phyloP scores from a whole-genome alignment of 768 basidiomycete genomes.

The Epithele typhae region DNA sequence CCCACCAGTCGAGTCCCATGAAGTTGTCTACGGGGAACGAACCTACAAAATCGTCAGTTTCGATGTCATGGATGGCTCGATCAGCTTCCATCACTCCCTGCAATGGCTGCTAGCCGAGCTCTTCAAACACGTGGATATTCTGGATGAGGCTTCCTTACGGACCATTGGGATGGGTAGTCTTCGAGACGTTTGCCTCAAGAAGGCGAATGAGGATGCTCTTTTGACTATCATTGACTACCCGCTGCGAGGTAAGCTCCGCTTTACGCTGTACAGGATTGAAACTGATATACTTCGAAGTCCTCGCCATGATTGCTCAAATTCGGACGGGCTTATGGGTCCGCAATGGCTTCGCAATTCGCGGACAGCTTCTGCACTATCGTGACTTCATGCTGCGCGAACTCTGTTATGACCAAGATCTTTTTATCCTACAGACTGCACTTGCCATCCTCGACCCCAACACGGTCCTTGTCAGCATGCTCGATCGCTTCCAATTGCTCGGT shows the following conservation, averaged over 20 bases:
- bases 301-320: constrained; percentile 92
- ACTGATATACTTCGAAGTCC: constrained; percentile 39
- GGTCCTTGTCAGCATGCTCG: constrained; percentile 81
- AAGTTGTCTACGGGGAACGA: constrained; percentile 58
- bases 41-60: constrained; percentile 67
- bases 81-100: constrained; percentile 90
- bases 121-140: constrained; percentile 73
- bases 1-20: constrained; percentile 55
- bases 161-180: constrained; percentile 51
- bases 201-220: constrained; percentile 63
- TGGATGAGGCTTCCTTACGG: constrained; percentile 50
- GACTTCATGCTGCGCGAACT: constrained; percentile 94
- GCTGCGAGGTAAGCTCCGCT: constrained; percentile 60
- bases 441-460: constrained; percentile 73
- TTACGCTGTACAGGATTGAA: constrained; percentile 1
- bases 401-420: constrained; percentile 95
- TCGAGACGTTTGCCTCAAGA: constrained; percentile 55
- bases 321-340: constrained; percentile 96
- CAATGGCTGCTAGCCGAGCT: constrained; percentile 90
- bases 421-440: constrained; percentile 83
- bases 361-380: constrained; percentile 92
- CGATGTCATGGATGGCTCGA: constrained; percentile 75
- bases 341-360: constrained; percentile 93
- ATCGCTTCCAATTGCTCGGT: constrained; percentile 77
- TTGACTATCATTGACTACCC: constrained; percentile 85